Evolutionary conservation across 2,329 filamentous ascomycete genomes (phyloP).

Genomic region (Epichloe sp.): DNA sequence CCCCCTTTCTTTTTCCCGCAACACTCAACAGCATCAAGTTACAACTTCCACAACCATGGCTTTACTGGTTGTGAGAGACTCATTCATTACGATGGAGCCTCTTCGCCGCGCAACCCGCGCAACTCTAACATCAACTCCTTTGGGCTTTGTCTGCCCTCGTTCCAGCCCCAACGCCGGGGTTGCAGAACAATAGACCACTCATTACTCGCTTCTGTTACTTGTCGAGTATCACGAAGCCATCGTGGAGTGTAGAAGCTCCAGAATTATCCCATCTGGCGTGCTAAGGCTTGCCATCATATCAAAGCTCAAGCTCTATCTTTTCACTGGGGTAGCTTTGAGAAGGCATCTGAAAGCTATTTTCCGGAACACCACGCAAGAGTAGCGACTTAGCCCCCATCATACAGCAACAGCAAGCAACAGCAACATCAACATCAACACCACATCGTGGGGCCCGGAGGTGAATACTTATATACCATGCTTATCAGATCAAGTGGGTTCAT

Average conservation of each 20-base stretch:
- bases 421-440: neutral
- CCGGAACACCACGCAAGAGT: neutral
- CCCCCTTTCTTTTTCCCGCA: neutral
- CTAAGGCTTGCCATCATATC: neutral
- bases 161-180: slow-evolving; percentile 38
- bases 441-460: neutral
- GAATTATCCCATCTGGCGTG: neutral
- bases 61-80: neutral
- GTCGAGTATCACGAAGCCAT: slow-evolving; percentile 11
- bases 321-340: neutral
- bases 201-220: slow-evolving; percentile 14
- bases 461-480: neutral
- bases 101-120: neutral
- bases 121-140: neutral
- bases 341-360: neutral
- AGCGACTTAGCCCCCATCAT: neutral
- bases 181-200: slow-evolving; percentile 24
- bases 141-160: slow-evolving; percentile 1
- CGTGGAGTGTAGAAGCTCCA: slow-evolving; percentile 9
- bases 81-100: neutral
- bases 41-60: slow-evolving; percentile 1
- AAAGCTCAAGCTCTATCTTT: neutral
- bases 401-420: neutral
- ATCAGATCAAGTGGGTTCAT: neutral
- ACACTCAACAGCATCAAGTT: neutral